Base-by-base conservation (phyloP, 1,139 yeast species). In the Taphrina flavorubra region DNA sequence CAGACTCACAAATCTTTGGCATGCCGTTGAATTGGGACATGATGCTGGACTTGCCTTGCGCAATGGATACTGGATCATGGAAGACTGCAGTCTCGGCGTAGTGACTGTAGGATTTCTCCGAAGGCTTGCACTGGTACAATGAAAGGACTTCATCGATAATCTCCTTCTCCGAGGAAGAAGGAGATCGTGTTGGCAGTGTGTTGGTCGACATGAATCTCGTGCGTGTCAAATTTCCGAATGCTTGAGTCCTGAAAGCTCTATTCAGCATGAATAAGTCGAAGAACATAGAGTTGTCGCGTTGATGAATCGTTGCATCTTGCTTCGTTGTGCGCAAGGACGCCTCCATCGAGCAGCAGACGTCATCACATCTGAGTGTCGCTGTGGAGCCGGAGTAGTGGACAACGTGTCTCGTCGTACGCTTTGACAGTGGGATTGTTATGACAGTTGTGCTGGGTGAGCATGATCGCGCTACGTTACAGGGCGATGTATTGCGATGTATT, bases 31-130 rank as follows among this genome's bases (percentile, higher is more conserved):
- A 63, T 53, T 63, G 67, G 4, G 55, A 42, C 58, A 53, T 56
- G 44, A 63, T 63, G 61, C 62, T 58, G 14, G 42, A 13, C 25
- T 58, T 58, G 37, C 62, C 62, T 31, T 44, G 39, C 36, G 60
- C 60, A 18, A 56, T 56, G 13, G 60, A 56, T 25, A 63, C 67
- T 6, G 67, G 67, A 39, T 63, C 67, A 18, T 34, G 34, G 39
- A 63, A 63, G 42, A 63, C 67, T 6, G 67, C 67, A 31, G 51
- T 63, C 61, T 63, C 67, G 34, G 60, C 61, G 37, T 63, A 63
- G 25, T 63, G 67, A 8, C 59, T 49, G 55, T 63, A 63, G 18
- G 61, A 14, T 56, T 63, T 53, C 46, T 63, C 67, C n/a, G 67
- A 51, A 8, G 67, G 67, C 61, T 46, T 63, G 61, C 67, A 63